Evolutionary conservation across 208 protist species (phyloP).

Genomic region (Strigomonas galati): DNA sequence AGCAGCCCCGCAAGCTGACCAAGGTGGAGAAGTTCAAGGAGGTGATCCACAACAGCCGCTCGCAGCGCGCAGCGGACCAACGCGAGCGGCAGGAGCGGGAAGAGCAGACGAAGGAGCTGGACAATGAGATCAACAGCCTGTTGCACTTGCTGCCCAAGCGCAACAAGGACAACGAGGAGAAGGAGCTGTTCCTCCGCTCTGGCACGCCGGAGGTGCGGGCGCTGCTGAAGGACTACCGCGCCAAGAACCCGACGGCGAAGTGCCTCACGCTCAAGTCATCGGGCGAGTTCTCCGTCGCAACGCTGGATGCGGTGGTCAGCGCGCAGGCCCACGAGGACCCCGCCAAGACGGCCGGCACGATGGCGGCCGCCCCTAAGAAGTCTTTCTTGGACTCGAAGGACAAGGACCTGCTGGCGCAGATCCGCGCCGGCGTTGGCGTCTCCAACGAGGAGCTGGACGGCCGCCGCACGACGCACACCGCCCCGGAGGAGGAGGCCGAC

Average conservation of each 20-base stretch:
- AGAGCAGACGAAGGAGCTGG: constrained; percentile 54
- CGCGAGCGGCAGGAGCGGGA: constrained; percentile 62
- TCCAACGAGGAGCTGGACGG: constrained; percentile 16
- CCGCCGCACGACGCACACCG: neutral
- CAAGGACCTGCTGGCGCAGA: constrained; percentile 23
- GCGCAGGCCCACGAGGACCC: neutral
- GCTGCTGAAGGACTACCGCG: constrained; percentile 40
- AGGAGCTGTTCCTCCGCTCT: constrained; percentile 39
- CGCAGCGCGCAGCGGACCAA: constrained; percentile 51
- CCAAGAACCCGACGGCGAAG: constrained; percentile 42
- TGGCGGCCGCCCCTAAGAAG: neutral
- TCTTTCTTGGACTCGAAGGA: constrained; percentile 24
- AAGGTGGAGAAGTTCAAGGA: constrained; percentile 64
- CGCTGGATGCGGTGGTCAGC: constrained; percentile 5
- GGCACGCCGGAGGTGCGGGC: constrained; percentile 62
- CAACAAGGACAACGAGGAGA: constrained; percentile 61
- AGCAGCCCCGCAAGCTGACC: constrained; percentile 33
- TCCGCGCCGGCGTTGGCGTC: constrained; percentile 16
- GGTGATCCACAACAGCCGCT: constrained; percentile 61
- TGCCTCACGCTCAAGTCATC: constrained; percentile 36
- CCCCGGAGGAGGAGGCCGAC: constrained; percentile 1
- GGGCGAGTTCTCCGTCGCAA: constrained; percentile 35
- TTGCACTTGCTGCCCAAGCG: constrained; percentile 66
- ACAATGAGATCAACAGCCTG: constrained; percentile 61
- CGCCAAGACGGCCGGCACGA: neutral